These are phyloP conservation scores for Parastagonospora nodorum DNA, from an alignment of 2,329 filamentous ascomycete species.

Conservation along the genomic window DNA sequence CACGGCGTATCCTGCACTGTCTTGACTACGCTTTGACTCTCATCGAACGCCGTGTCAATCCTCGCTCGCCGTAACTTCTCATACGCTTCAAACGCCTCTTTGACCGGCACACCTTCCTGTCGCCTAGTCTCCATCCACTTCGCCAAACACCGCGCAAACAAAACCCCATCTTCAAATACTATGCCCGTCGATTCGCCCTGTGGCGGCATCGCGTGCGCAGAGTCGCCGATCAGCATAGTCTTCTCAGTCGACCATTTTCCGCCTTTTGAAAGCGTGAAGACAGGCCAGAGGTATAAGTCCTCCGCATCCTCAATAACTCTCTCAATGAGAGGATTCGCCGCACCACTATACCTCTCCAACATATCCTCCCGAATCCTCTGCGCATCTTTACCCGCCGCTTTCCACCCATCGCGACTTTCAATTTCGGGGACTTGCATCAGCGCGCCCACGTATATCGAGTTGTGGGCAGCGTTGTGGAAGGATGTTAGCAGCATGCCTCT, in stretches of 20 bases:
- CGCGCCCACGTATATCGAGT: conserved; percentile 51
- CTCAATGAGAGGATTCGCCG: conserved; percentile 42
- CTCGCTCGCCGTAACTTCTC: conserved; percentile 51
- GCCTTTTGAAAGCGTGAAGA: conserved; percentile 51
- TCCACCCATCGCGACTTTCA: conserved; percentile 52
- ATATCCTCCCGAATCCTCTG: conserved; percentile 51
- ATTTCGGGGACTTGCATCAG: conserved; percentile 53
- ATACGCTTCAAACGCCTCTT: conserved; percentile 55
- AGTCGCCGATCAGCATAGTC: conserved; percentile 53
- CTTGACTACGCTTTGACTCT: conserved; percentile 53
- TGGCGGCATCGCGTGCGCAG: conserved; percentile 57
- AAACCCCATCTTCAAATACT: conserved; percentile 58
- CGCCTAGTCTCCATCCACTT: conserved; percentile 49
- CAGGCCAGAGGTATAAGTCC: conserved; percentile 54
- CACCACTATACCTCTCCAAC: conserved; percentile 47
- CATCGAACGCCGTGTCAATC: conserved; percentile 53
- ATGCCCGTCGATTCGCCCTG: conserved; percentile 58
- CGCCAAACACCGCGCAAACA: conserved; percentile 53
- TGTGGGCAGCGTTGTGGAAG: conserved; percentile 44
- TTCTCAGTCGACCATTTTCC: conserved; percentile 53
- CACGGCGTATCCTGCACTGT: conserved; percentile 53
- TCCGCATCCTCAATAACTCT: conserved; percentile 50
- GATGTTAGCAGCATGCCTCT: conserved; percentile 52
- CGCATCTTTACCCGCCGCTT: conserved; percentile 50
- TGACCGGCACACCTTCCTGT: conserved; percentile 38